Percentiles rank a stretch among this genome's conserved stretches.
phyloP scores from a whole-genome alignment of 164 flowering plant genomes.

The Vitis riparia region DNA sequence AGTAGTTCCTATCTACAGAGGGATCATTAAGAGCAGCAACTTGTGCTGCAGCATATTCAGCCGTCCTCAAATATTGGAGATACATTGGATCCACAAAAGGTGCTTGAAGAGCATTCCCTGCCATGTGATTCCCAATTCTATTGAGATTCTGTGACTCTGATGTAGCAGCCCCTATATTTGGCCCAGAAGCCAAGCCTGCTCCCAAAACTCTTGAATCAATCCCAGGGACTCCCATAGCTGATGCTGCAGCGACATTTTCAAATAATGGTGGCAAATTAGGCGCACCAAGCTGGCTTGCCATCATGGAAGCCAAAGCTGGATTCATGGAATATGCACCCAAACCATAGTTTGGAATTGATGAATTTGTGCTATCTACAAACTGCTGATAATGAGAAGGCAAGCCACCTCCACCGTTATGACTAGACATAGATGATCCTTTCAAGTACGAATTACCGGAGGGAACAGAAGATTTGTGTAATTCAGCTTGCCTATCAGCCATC shows the following conservation, averaged over 20 bases:
- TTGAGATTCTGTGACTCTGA: slow-evolving; percentile 44
- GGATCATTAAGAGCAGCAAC: slow-evolving; percentile 64
- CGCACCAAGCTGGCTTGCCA: slow-evolving; percentile 53
- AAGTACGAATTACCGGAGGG: slow-evolving; percentile 34
- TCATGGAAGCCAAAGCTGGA: slow-evolving; percentile 44
- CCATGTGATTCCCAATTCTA: slow-evolving; percentile 42
- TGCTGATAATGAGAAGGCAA: slow-evolving; percentile 50
- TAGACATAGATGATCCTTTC: slow-evolving; percentile 41
- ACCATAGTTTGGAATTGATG: slow-evolving; percentile 47
- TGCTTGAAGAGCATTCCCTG: slow-evolving; percentile 41
- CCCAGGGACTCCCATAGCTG: slow-evolving; percentile 51
- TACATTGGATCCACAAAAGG: slow-evolving; percentile 60
- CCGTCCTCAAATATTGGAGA: slow-evolving; percentile 62
- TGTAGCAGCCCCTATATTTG: slow-evolving; percentile 25
- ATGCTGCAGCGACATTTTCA: slow-evolving; percentile 62
- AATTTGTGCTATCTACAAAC: slow-evolving; percentile 29
- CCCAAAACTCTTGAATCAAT: slow-evolving; percentile 50
- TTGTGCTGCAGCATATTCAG: slow-evolving; percentile 59
- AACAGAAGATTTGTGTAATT: slow-evolving; percentile 33
- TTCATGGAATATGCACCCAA: slow-evolving; percentile 41
- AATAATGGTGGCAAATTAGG: slow-evolving; percentile 58
- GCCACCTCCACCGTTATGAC: slow-evolving; percentile 35
- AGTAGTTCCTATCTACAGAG: slow-evolving; percentile 50
- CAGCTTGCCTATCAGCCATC: slow-evolving; percentile 32
- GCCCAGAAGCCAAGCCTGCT: slow-evolving; percentile 39